Evolutionary conservation across 257 asterid genomes (phyloP).

Genomic region (Fraxinus excelsior): DNA sequence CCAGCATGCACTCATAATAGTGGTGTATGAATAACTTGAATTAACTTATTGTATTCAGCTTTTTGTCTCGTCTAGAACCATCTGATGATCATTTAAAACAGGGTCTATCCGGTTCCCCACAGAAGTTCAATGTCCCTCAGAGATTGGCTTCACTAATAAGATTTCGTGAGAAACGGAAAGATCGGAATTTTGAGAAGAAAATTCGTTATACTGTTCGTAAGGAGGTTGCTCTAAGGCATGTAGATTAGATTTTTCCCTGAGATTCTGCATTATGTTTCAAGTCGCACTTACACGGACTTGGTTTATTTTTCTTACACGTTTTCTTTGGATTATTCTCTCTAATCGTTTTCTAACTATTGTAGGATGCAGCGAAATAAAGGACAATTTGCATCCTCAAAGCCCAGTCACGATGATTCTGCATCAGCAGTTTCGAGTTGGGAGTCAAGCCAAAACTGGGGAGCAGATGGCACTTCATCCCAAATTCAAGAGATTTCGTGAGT

Average conservation of each 20-base stretch:
- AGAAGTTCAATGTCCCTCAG: constrained; percentile 63
- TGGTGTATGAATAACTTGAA: constrained; percentile 45
- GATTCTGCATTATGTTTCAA: constrained; percentile 9
- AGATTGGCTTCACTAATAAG: constrained; percentile 68
- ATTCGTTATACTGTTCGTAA: constrained; percentile 81
- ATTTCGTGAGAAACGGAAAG: constrained; percentile 79
- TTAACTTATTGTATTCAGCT: neutral
- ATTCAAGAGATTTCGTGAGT: constrained; percentile 62
- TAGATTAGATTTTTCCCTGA: neutral
- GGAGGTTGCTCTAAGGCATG: constrained; percentile 77
- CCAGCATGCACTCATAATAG: constrained; percentile 44
- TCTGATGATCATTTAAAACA: constrained; percentile 22
- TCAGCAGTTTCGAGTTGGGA: constrained; percentile 72
- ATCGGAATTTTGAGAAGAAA: constrained; percentile 74
- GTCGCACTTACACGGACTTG: neutral
- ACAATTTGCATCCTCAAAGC: constrained; percentile 70
- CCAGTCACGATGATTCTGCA: constrained; percentile 56
- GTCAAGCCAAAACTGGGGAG: constrained; percentile 56
- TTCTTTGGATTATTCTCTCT: neutral
- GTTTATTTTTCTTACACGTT: neutral
- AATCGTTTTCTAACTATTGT: constrained; percentile 14
- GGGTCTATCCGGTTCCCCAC: constrained; percentile 53
- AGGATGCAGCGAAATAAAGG: constrained; percentile 89
- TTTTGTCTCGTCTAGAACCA: constrained; percentile 12
- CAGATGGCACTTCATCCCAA: constrained; percentile 49